These are phyloP conservation scores for Lactuca sativa DNA, from an alignment of 129 eudicot species.

Conservation along the genomic window DNA sequence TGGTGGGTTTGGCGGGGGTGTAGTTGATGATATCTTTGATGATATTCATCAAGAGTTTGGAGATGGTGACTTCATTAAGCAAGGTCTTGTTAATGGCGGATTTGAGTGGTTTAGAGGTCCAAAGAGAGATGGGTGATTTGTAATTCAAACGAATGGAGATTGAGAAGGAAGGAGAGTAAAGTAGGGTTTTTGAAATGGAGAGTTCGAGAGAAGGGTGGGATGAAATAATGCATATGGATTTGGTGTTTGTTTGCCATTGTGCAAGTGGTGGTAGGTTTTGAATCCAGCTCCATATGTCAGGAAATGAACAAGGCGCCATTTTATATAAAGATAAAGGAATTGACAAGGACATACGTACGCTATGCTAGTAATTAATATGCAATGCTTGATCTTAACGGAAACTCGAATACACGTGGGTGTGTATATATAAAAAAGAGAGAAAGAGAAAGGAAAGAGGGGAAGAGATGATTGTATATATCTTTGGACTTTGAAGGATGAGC, in stretches of 20 bases:
- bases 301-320: constrained; percentile 45
- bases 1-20: constrained; percentile 43
- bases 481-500: not conserved
- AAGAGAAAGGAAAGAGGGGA: not conserved
- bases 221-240: constrained; percentile 57
- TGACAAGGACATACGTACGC: not conserved
- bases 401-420: constrained; percentile 1
- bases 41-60: constrained; percentile 46
- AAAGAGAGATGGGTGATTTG: constrained; percentile 52
- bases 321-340: not conserved
- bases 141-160: constrained; percentile 62
- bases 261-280: constrained; percentile 57
- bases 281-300: constrained; percentile 74
- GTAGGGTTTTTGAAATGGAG: constrained; percentile 40
- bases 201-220: constrained; percentile 63
- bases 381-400: constrained; percentile 5
- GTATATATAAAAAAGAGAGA: not conserved
- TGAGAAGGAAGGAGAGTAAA: constrained; percentile 33
- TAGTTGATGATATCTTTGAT: constrained; percentile 62
- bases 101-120: constrained; percentile 71
- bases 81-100: constrained; percentile 15
- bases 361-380: too few relatives aligned
- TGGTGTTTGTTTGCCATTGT: constrained; percentile 54
- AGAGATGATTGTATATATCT: not conserved
- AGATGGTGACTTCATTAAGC: constrained; percentile 31